Evolutionary conservation across 331 rosid species (phyloP), one percentile per base, ranked within the genome.

Genomic region (Malus hybrid): DNA sequence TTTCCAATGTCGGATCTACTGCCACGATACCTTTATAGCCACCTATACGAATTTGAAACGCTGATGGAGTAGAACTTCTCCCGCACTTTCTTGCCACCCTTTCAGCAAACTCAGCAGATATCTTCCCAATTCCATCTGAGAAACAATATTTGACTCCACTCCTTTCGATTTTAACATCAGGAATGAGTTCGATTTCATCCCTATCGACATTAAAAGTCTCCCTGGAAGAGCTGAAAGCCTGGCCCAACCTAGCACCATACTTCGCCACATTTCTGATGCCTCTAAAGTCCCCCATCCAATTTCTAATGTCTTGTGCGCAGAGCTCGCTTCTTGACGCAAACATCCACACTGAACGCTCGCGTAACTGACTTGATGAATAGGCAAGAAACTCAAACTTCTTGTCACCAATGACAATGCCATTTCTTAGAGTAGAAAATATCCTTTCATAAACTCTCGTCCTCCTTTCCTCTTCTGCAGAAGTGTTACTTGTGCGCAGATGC

Each of bases 11-110:
- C 0, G 85, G 91, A 66, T 87, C 91, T 7, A 87, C 73, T n/a
- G 86, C 89, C 16, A 87, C 87, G 39, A 85, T 86, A 6, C 89
- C 89, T 73, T 83, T 81, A 9, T 73, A 79, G 42, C 91, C 89
- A 12, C 83, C 91, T 22, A 20, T 75, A 5, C 84, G 76, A 29
- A 86, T 86, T 62, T 86, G 85, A 55, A 75, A 86, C 11, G 89
- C 83, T 4, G 85, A 80, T 22, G 89, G 87, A 68, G 79, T 76
- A 7, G 27, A 72, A 70, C 60, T 56, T 5, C 16, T 44, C 5
- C 87, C 85, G 56, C 87, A 86, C 60, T 80, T 80, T 42, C 18
- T 28, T 18, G 89, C 89, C 59, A 83, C 85, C 16, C 24, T 9
- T 9, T 46, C 27, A 64, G 87, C 84, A 73, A 83, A 75, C 1